Base-by-base conservation (phyloP, 2,329 filamentous ascomycete genomes). In the Aplosporella prunicola region DNA sequence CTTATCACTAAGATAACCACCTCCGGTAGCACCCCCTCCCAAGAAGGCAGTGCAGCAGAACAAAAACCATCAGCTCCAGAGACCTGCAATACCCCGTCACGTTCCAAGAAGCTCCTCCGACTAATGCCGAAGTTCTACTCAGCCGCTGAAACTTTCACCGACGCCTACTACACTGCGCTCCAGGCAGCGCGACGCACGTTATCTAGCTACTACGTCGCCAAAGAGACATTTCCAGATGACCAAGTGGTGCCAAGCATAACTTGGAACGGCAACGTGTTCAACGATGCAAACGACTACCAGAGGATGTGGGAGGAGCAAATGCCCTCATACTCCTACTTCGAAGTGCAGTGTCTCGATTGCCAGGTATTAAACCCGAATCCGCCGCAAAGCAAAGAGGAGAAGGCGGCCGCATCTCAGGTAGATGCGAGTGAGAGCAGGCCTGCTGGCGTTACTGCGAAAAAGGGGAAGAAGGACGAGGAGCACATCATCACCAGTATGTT, bases 81-180 rank as follows among this genome's bases (percentile, higher is more conserved):
- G n/a, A n/a, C n/a, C n/a, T n/a, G n/a, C n/a, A n/a, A n/a, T n/a
- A n/a, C n/a, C n/a, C n/a, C n/a, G n/a, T n/a, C n/a, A n/a, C n/a
- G n/a, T n/a, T n/a, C n/a, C n/a, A n/a, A n/a, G n/a, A n/a, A n/a
- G n/a, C n/a, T n/a, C n/a, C n/a, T n/a, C n/a, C n/a, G n/a, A n/a
- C n/a, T n/a, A n/a, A n/a, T n/a, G n/a, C n/a, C n/a, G n/a, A n/a
- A n/a, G n/a, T n/a, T n/a, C n/a, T n/a, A n/a, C n/a, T n/a, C 47
- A 83, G 84, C 79, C 42, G 81, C 84, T 36, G 74, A 81, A 48
- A 66, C 63, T 37, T 89, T 93, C 51, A 69, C 81, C 47, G 76
- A 80, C 43, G 68, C 72, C 44, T 93, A 82, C 66, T 93, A 93
- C 63, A 67, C 71, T 18, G 72, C 80, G n/a, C 66, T 93, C 35